Evolutionary conservation across 345 rosid species (phyloP).

Genomic region (Lagerstroemia speciosa): DNA sequence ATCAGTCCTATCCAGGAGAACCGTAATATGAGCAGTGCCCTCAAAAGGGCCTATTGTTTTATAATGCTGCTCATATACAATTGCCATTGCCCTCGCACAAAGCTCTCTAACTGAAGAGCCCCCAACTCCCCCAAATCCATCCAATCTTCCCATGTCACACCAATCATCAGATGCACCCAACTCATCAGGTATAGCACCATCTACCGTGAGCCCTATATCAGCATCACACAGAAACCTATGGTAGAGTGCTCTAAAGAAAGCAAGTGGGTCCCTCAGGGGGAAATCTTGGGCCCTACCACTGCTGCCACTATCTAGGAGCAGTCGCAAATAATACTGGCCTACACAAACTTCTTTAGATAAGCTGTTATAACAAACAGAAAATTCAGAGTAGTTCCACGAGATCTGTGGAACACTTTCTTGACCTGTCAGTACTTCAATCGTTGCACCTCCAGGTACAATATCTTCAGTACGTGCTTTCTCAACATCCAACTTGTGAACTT

Average conservation of each 20-base stretch:
- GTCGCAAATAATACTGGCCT: conserved; percentile 92
- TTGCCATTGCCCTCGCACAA: conserved; percentile 99
- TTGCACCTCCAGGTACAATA: conserved; percentile 73
- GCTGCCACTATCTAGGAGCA: conserved; percentile 93
- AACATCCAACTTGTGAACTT: conserved; percentile 89
- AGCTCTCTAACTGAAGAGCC: conserved; percentile 96
- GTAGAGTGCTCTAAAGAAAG: conserved; percentile 94
- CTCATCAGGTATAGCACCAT: conserved; percentile 95
- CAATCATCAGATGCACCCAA: conserved; percentile 94
- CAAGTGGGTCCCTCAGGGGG: conserved; percentile 95
- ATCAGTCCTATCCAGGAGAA: conserved; percentile 88
- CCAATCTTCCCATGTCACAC: conserved; percentile 97
- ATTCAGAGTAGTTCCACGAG: conserved; percentile 98
- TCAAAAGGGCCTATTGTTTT: conserved; percentile 83
- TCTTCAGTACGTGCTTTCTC: conserved; percentile 98
- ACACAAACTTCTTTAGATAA: conserved; percentile 98
- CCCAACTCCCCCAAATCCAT: conserved; percentile 99
- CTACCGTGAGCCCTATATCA: conserved; percentile 89
- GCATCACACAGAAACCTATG: conserved; percentile 98
- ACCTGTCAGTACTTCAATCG: conserved; percentile 42
- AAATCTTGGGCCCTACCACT: conserved; percentile 90
- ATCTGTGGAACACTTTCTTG: conserved; percentile 74
- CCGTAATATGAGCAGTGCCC: conserved; percentile 91
- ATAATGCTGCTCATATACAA: conserved; percentile 92
- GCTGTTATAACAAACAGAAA: conserved; percentile 79